Conservation (phyloP, 331 rosid species). For the Pyracantha coccinea region DNA sequence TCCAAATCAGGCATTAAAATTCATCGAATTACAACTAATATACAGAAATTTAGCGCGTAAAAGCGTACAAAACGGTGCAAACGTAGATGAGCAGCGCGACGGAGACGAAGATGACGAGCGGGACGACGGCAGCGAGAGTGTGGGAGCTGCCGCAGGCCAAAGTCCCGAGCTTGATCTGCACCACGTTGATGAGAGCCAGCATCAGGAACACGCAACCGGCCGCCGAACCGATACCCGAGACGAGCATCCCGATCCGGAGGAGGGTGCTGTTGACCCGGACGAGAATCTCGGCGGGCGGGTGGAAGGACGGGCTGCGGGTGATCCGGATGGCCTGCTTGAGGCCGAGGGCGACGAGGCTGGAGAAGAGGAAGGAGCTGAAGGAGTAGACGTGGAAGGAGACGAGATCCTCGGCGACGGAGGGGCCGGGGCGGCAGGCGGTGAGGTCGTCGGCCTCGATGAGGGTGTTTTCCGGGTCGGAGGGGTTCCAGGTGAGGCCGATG, state of each 20-base stretch:
- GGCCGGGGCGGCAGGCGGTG: conserved; percentile 34
- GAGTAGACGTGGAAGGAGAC: conserved; percentile 90
- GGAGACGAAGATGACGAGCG: conserved; percentile 61
- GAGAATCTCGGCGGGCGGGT: conserved; percentile 38
- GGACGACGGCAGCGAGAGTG: conserved; percentile 52
- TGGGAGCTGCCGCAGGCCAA: conserved; percentile 56
- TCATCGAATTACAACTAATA: neutral
- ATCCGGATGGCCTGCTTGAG: conserved; percentile 84
- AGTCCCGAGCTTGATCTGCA: conserved; percentile 88
- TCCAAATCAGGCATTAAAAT: neutral
- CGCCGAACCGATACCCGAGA: conserved; percentile 69
- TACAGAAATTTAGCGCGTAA: conserved; percentile 19
- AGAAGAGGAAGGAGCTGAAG: conserved; percentile 97
- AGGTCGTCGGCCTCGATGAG: conserved; percentile 16
- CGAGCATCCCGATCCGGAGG: conserved; percentile 67
- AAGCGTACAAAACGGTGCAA: conserved; percentile 54
- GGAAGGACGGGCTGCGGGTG: conserved; percentile 35
- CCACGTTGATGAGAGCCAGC: conserved; percentile 72
- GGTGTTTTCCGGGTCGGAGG: conserved; percentile 50
- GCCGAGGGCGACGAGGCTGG: conserved; percentile 79
- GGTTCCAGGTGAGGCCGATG: conserved; percentile 77
- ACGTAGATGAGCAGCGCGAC: conserved; percentile 51
- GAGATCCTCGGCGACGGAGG: conserved; percentile 58
- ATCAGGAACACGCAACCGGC: conserved; percentile 62
- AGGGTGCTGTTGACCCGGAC: conserved; percentile 45